phyloP scores from a whole-genome alignment of 2,329 filamentous ascomycete species.

The Aspergillus fructus region DNA sequence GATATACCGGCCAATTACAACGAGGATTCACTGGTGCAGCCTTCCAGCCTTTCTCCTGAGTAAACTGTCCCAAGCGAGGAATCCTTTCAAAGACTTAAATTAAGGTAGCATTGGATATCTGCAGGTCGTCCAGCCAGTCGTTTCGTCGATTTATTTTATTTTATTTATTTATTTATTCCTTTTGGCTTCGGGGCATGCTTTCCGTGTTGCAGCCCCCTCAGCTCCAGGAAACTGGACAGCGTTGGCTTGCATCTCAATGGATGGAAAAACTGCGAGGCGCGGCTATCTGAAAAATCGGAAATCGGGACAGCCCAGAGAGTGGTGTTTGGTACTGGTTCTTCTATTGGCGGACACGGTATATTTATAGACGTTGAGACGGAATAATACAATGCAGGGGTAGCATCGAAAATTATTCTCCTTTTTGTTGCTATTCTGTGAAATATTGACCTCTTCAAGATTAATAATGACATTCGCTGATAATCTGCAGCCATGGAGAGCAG shows the following conservation, averaged over 20 bases:
- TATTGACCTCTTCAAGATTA: too few species aligned
- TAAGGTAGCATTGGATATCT: neutral
- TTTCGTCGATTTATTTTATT: neutral
- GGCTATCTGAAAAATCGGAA: neutral
- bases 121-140: neutral
- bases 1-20: slow-evolving; percentile 3
- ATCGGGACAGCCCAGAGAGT: neutral
- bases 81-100: neutral
- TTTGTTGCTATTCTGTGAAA: neutral
- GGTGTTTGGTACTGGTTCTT: neutral
- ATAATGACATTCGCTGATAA: too few species aligned
- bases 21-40: too few species aligned
- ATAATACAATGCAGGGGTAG: too few species aligned
- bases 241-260: neutral
- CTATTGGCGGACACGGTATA: neutral
- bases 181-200: too few species aligned
- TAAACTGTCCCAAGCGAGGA: neutral
- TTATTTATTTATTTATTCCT: neutral
- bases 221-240: neutral
- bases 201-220: too few species aligned
- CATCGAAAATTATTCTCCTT: too few species aligned
- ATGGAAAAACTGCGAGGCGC: neutral
- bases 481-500: neutral
- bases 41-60: neutral
- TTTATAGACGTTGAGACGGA: neutral